A percentile compares a stretch with the other conserved stretches of the same genome.
Evolutionary conservation across 73 alveolate species (phyloP).

Genomic region (Paramecium bursaria): DNA sequence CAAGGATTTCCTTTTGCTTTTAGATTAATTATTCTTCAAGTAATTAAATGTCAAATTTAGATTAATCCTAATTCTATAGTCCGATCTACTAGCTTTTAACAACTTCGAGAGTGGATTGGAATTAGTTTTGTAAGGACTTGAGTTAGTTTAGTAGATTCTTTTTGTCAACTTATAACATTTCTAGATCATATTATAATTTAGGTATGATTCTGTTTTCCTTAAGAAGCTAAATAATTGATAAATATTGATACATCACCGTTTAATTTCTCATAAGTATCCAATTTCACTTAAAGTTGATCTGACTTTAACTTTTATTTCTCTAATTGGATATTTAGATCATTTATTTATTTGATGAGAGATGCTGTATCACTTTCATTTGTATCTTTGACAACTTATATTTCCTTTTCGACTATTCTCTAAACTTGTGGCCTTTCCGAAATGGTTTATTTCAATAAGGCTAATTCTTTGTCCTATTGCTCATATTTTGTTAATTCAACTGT

Average conservation of each 20-base stretch:
- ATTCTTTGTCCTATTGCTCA: not conserved
- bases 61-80: slow-evolving; percentile 1
- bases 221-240: not conserved
- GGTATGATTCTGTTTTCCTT: not conserved
- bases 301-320: slow-evolving; percentile 26
- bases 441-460: not conserved
- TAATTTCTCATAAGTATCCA: slow-evolving; percentile 5
- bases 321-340: not conserved
- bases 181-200: slow-evolving; percentile 15
- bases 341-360: not conserved
- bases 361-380: slow-evolving; percentile 26
- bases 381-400: not conserved
- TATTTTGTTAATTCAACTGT: not conserved
- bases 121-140: not conserved
- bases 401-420: slow-evolving; percentile 4
- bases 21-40: not conserved
- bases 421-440: not conserved
- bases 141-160: not conserved
- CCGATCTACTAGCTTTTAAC: not conserved
- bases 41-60: not conserved
- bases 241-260: slow-evolving; percentile 25
- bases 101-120: not conserved
- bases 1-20: slow-evolving; percentile 1
- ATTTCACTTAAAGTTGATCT: slow-evolving; percentile 6
- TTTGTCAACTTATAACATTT: slow-evolving; percentile 13